A percentile compares a stretch with the other conserved stretches of the same genome.
Conservation (phyloP, 768 basidiomycete genomes). For the Lentinus tigrinus region DNA sequence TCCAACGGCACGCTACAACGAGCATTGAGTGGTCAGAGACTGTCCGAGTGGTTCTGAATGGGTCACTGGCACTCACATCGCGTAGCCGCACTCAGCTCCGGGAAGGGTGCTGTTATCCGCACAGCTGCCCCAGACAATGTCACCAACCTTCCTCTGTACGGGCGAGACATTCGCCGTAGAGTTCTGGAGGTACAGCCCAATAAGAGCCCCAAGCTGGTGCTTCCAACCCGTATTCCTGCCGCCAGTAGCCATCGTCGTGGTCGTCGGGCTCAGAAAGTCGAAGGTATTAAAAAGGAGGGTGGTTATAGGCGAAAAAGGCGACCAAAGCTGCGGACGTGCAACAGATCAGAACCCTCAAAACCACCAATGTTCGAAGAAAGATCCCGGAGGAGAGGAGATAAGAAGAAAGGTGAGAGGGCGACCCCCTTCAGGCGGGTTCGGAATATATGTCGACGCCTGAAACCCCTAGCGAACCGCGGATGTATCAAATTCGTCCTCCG, state of each 20-base stretch:
- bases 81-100: constrained; percentile 23
- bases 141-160: constrained; percentile 1
- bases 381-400: no score
- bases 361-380: no score
- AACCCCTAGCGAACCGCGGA: no score
- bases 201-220: neutral
- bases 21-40: neutral
- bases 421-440: no score
- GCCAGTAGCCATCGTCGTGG: no score
- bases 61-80: constrained; percentile 13
- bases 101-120: constrained; percentile 2
- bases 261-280: neutral
- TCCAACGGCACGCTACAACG: constrained; percentile 31
- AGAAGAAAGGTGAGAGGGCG: no score
- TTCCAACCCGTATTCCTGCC: neutral
- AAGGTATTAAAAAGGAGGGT: neutral
- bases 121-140: constrained; percentile 13
- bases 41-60: neutral
- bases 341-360: no score
- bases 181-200: neutral
- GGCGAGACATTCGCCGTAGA: neutral
- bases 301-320: no score
- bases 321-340: no score
- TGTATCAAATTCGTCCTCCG: no score
- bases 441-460: no score